Base-by-base conservation (phyloP, 2,329 filamentous ascomycete species). In the Trichoderma citrinoviride region DNA sequence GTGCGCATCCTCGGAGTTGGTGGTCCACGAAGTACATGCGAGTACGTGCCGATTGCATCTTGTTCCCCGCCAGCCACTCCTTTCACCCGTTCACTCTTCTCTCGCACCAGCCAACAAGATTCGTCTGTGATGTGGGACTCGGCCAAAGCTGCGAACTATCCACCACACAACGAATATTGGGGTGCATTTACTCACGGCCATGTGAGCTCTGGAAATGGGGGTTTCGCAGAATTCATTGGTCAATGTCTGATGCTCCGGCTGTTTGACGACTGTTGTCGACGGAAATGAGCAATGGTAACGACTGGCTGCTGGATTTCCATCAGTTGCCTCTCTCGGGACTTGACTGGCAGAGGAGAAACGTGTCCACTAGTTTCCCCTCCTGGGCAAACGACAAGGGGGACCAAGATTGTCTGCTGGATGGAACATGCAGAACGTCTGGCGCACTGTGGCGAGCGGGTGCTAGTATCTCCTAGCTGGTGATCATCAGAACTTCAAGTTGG, bases 111-210 rank as follows among this genome's bases (percentile, higher is more conserved):
- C 40, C 62, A 29, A 23, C 43, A 47, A 47, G 49, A 25, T 21
- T 52, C 37, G 50, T 55, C 37, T 37, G 44, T 33, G 43, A n/a
- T 43, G 44, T 65, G 46, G 55, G 33, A 58, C 55, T 44, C n/a
- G 17, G 25, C 6, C 19, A 50, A 21, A 54, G 21, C 23, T 41
- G 55, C 47, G 55, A 43, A 60, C 58, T 40, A 53, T 53, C 40
- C 47, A 53, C 25, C 58, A 40, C 67, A 69, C 70, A 65, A 61
- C n/a, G 62, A 67, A 65, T 65, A 71, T 63, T 55, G 65, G 65
- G 68, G 72, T 69, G 72, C 72, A 73, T 73, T 68, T 66, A 67
- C 63, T 58, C 46, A 60, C 55, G 27, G 68, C 69, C 72, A 73
- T 73, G 72, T 74, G 72, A 73, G 69, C 66, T 67, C 61, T 27